A percentile compares a stretch with the other conserved stretches of the same genome.
Evolutionary conservation across 495 filamentous ascomycete genomes (phyloP).

Genomic region (Clohesyomyces aquaticus): DNA sequence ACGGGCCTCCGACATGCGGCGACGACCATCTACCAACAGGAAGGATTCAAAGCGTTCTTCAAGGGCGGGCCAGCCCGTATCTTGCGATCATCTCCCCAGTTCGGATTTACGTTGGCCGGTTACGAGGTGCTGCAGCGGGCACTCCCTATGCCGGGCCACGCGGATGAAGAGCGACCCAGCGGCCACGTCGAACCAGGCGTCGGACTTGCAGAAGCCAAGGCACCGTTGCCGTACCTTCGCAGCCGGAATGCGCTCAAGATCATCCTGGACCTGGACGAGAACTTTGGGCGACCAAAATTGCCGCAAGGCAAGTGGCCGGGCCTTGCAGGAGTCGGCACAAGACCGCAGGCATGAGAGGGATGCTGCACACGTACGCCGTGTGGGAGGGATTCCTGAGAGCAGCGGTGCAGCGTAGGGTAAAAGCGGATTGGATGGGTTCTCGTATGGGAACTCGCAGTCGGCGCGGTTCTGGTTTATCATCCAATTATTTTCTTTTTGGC

Average conservation of each 20-base stretch:
- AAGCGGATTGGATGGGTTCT: slow-evolving; percentile 35
- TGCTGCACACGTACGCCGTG: background rate
- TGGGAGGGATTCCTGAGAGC: slow-evolving; percentile 3
- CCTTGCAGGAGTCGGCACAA: slow-evolving; percentile 40
- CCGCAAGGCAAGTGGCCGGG: slow-evolving; percentile 48
- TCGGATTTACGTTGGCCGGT: slow-evolving; percentile 93
- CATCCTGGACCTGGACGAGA: slow-evolving; percentile 89
- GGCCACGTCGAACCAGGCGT: slow-evolving; percentile 59
- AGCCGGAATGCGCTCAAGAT: slow-evolving; percentile 96
- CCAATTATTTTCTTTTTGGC: slow-evolving; percentile 35
- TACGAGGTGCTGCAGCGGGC: slow-evolving; percentile 88
- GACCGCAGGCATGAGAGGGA: slow-evolving; percentile 11
- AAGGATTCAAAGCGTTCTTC: slow-evolving; percentile 96
- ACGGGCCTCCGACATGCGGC: slow-evolving; percentile 87
- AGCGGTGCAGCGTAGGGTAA: slow-evolving; percentile 34
- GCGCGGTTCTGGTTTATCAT: slow-evolving; percentile 36
- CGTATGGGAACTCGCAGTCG: slow-evolving; percentile 30
- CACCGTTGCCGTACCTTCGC: slow-evolving; percentile 77
- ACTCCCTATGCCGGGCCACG: slow-evolving; percentile 77
- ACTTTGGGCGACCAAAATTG: slow-evolving; percentile 73
- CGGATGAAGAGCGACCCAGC: slow-evolving; percentile 49
- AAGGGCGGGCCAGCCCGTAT: slow-evolving; percentile 97
- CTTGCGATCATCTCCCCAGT: slow-evolving; percentile 90
- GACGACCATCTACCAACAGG: slow-evolving; percentile 77
- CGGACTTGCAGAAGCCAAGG: slow-evolving; percentile 61